A percentile compares a stretch with the other conserved stretches of the same genome.
phyloP scores from a whole-genome alignment of 2,329 filamentous ascomycete species.

The Trichophyton benhamiae region DNA sequence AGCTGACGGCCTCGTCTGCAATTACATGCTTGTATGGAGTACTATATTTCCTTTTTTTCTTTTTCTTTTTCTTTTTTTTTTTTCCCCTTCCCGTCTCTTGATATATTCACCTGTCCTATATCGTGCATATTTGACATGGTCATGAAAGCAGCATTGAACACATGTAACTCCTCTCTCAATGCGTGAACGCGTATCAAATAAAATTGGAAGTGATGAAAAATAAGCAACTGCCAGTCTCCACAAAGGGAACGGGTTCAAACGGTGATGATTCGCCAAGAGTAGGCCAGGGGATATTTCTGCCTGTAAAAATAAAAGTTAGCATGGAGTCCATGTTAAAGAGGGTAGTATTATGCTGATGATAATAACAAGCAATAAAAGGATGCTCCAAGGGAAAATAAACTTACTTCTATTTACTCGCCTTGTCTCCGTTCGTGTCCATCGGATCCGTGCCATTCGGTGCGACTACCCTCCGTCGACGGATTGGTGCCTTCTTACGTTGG shows the following conservation, averaged over 20 bases:
- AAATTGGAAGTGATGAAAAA: background rate
- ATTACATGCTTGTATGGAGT: constrained; percentile 2
- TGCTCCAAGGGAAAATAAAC: background rate
- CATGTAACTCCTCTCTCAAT: constrained; percentile 3
- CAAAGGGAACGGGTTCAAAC: background rate
- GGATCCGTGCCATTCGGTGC: constrained; percentile 19
- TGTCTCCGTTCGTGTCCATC: constrained; percentile 25
- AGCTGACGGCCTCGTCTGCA: background rate
- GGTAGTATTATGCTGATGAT: background rate
- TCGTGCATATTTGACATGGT: background rate
- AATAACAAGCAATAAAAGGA: background rate
- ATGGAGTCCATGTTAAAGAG: background rate
- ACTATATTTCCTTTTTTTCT: background rate
- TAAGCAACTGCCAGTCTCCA: background rate
- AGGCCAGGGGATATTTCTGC: background rate
- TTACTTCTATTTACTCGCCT: constrained; percentile 12
- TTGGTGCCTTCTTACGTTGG: constrained; percentile 33
- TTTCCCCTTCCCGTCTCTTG: too few relatives aligned
- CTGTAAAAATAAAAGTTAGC: background rate
- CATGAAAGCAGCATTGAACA: background rate
- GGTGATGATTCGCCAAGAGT: background rate
- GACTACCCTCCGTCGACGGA: constrained; percentile 27
- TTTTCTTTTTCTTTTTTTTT: background rate
- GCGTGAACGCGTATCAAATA: constrained; percentile 3
- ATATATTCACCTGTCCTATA: background rate